These are phyloP conservation scores for Stromatinia cepivora DNA, from an alignment of 2,329 filamentous ascomycete species.

Conservation along the genomic window DNA sequence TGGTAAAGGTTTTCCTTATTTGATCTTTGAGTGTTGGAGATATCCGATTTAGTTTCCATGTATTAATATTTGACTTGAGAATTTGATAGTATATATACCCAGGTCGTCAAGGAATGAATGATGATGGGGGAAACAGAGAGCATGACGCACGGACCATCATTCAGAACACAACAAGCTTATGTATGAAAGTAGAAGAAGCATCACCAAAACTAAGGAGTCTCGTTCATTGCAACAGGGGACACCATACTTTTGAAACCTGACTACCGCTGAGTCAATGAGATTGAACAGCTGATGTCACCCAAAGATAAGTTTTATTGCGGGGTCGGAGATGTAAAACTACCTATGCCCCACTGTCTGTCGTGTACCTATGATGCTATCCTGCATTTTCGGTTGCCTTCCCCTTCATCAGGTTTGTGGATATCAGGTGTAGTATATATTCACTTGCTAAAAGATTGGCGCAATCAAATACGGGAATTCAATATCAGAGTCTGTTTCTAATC, in stretches of 20 bases:
- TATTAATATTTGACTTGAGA: not conserved
- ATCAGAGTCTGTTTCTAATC: not conserved
- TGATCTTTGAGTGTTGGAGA: not conserved
- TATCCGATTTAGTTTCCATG: not conserved
- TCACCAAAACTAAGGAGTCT: too few relatives aligned
- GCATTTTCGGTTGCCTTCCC: conserved; percentile 1
- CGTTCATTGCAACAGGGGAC: not conserved
- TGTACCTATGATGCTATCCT: conserved; percentile 5
- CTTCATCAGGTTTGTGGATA: not conserved
- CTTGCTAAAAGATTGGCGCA: not conserved
- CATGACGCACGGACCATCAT: not conserved
- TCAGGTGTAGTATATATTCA: not conserved
- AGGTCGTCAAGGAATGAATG: not conserved
- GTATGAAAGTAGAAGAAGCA: not conserved
- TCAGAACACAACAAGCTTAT: too few relatives aligned
- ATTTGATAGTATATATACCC: not conserved
- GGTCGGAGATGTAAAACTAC: not conserved
- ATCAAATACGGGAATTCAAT: not conserved
- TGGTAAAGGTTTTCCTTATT: too few relatives aligned
- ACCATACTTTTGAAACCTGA: not conserved
- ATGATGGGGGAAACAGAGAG: not conserved
- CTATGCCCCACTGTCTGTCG: conserved; percentile 1
- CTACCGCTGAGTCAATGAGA: not conserved
- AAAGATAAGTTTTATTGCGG: not conserved
- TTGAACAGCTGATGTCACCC: not conserved